Evolutionary conservation across 768 basidiomycete genomes (phyloP), one percentile per base, ranked within the genome.

Genomic region (Daedalea quercina): DNA sequence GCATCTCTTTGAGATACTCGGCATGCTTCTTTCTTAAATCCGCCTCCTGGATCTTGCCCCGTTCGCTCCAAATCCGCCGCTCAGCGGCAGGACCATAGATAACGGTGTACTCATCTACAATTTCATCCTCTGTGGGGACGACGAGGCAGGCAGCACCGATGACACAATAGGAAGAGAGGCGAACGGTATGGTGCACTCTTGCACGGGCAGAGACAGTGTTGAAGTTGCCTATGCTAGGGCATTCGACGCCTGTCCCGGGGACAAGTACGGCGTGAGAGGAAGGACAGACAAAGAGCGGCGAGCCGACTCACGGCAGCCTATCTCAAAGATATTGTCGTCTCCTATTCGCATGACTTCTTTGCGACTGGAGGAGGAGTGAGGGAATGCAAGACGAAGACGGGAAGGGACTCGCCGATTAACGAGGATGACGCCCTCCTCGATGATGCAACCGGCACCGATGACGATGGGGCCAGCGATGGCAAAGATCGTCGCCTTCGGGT

Each of bases 331-430:
- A 67, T 97, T 97, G 55, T 90, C 84, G 66, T 95, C 85, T 4
- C 95, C 95, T 45, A 99, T 92, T 19, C 85, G 81, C 92, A 97
- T 91, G 33, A 87, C 80, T 63, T 92, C 88, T 62, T 88, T 92
- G 50, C 79, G 69, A 61, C 82, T 85, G 58, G 37, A 47, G 23
- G 28, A 23, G 37, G 51, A 34, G 25, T 50, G 44, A 44, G 45
- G 41, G 24, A 17, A 19, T 51, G 24, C 23, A 33, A 20, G 28
- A 31, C 24, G 25, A 22, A 42, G 26, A 20, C 31, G 50, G 31
- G 19, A 19, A 41, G 31, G 24, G 25, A 44, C 67, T 50, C 55
- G 87, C 81, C 90, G 77, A 68, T 98, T 97, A 48, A 96, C 86
- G 56, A 99, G 81, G 60, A 96, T 85, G 4, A 81, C 89, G 11